phyloP scores from a whole-genome alignment of 1,284 basidiomycete genomes.

The Cryptococcus deneoformans region DNA sequence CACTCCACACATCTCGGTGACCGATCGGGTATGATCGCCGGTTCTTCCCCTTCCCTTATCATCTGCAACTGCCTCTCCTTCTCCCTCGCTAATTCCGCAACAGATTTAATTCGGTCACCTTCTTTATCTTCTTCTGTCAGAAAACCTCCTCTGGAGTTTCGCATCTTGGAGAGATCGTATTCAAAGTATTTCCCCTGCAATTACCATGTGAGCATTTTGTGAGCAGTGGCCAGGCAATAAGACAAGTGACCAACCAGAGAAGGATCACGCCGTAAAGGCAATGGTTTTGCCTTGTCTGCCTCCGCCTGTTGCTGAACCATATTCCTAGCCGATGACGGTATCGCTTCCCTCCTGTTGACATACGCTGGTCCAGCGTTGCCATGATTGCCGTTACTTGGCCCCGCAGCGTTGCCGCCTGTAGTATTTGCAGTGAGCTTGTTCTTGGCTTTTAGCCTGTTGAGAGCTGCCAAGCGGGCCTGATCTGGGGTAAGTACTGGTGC shows the following conservation, averaged over 20 bases:
- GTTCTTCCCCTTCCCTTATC: constrained; percentile 71
- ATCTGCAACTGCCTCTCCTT: constrained; percentile 66
- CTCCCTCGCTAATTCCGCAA: constrained; percentile 69
- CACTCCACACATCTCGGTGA: constrained; percentile 85
- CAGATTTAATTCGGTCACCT: constrained; percentile 53
- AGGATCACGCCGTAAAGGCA: constrained; percentile 43
- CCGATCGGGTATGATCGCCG: constrained; percentile 57
- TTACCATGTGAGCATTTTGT: neutral
- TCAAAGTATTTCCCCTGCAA: constrained; percentile 74
- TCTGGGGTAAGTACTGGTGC: constrained; percentile 26
- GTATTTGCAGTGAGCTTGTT: constrained; percentile 18
- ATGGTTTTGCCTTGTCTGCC: constrained; percentile 6
- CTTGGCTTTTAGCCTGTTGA: constrained; percentile 50
- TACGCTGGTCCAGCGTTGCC: constrained; percentile 9
- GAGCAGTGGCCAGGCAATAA: neutral
- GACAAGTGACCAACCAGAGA: constrained; percentile 29
- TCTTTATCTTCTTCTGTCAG: constrained; percentile 55
- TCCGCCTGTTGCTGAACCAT: constrained; percentile 34
- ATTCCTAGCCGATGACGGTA: constrained; percentile 39
- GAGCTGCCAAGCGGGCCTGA: constrained; percentile 45
- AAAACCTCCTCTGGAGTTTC: constrained; percentile 92
- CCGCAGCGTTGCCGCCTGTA: neutral
- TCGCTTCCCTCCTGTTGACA: constrained; percentile 34
- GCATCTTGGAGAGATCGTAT: constrained; percentile 92
- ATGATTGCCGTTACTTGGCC: neutral